Base-by-base conservation (phyloP, 805 yeast genomes). In the Suhomyces sp. region DNA sequence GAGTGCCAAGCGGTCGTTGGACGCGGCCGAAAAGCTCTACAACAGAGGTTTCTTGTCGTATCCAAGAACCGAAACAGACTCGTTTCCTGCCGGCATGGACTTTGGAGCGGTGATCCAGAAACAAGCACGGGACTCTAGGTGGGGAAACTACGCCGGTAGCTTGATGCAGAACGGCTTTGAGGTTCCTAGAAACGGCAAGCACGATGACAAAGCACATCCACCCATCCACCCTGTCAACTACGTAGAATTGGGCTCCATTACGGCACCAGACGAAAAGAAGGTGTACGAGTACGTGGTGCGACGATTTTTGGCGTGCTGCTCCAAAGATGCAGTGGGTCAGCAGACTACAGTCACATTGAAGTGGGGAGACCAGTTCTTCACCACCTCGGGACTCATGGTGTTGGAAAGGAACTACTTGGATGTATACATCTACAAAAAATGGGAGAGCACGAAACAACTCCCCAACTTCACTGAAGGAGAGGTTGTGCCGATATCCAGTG, bases 61-160 rank as follows among this genome's bases (percentile, higher is more conserved):
- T 66, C 99, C 99, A 3, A 87, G 99, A 76, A 94, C 99, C 0
- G 99, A 94, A 65, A 94, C 99, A 0, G 97, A 94, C 66, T 80
- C 72, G 23, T 96, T 88, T 62, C 97, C 96, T 2, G 68, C 72
- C 0, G 76, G 78, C 1, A 90, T 92, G 88, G 90, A 94, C 62
- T 73, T 94, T 47, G 73, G 73, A 51, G 70, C 71, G 1, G 67
- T 90, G 2, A 77, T 94, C 1, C 72, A 70, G n/a, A 81, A 82
- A 24, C 97, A 91, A 58, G 64, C 69, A 0, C 71, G 69, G 12
- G 80, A 82, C 48, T 54, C 70, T 2, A 67, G 67, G 2, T 93
- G 97, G 97, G 96, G 96, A 0, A 54, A 57, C 0, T 91, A 88
- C 64, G 93, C 97, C 0, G 58, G 60, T 9, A 54, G 70, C 54